These are phyloP conservation scores for Phylloporus sp. DNA, from an alignment of 768 basidiomycete genomes.

Conservation along the genomic window DNA sequence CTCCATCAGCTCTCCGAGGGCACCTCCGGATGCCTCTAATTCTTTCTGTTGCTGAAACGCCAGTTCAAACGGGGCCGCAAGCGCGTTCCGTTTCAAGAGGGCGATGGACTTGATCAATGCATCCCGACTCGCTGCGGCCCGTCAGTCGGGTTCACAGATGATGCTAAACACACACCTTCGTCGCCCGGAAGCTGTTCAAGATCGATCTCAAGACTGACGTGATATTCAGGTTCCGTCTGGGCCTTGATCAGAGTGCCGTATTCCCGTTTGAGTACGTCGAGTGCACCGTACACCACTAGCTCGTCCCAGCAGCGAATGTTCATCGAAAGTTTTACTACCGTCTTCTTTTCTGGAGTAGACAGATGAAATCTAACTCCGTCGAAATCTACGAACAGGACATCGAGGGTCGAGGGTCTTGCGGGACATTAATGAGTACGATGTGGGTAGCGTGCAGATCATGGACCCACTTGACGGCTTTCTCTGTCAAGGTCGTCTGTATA, in stretches of 20 bases:
- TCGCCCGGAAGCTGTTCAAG: conserved; percentile 79
- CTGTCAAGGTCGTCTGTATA: conserved; percentile 82
- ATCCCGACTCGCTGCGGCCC: conserved; percentile 63
- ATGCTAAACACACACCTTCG: conserved; percentile 49
- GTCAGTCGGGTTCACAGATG: conserved; percentile 6
- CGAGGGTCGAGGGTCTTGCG: conserved; percentile 79
- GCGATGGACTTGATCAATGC: conserved; percentile 77
- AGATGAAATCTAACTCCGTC: conserved; percentile 95
- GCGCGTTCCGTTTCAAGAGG: conserved; percentile 85
- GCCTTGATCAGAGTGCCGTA: conserved; percentile 69
- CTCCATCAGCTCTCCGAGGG: conserved; percentile 81
- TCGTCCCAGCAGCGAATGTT: conserved; percentile 97
- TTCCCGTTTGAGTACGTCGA: conserved; percentile 72
- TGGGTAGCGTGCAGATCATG: not conserved
- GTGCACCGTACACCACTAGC: conserved; percentile 80
- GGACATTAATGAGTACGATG: conserved; percentile 14
- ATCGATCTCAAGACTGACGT: conserved; percentile 83
- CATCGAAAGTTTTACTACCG: conserved; percentile 84
- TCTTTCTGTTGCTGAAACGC: conserved; percentile 81
- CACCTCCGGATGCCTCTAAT: conserved; percentile 65
- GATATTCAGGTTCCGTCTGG: conserved; percentile 81
- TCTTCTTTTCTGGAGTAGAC: conserved; percentile 83
- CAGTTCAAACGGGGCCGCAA: conserved; percentile 90
- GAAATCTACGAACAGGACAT: conserved; percentile 97
- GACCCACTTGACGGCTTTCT: conserved; percentile 79